Base-by-base conservation (phyloP, 345 rosid species). In the Melastoma malabathricum region DNA sequence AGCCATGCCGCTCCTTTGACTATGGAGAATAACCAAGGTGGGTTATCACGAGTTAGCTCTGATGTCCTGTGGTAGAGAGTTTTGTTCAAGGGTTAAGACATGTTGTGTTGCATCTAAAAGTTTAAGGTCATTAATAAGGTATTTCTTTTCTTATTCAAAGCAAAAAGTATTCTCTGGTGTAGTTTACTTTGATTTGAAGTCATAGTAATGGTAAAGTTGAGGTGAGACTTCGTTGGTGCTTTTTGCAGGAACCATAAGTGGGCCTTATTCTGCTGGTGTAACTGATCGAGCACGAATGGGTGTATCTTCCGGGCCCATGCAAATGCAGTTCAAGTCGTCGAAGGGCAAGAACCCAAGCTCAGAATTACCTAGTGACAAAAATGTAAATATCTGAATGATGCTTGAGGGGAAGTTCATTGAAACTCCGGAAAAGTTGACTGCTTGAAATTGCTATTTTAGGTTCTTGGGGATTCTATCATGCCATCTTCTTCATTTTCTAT, bases 21-120 rank as follows among this genome's bases (percentile, higher is more conserved):
- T 53, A 47, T 65, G 56, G 80, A 66, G 53, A 74, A 71, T 60
- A 78, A 60, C 66, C 89, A 72, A 64, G 98, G 98, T 90, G 60
- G 70, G 89, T 68, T 61, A 55, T 29, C 9, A 14, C 12, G 34
- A 6, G 18, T 19, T 15, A 23, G 5, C 4, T 29, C 44, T 44
- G 39, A 44, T 18, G n/a, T 6, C 44, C 50, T 9, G 15, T 46
- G 38, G 43, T 44, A 3, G 8, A 14, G 16, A 44, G 3, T 1
- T 34, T 15, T n/a, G 25, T 51, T 27, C 4, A 12, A n/a, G 48
- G 50, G 18, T 18, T 43, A 14, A 43, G 22, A 41, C 38, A 31
- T 31, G 4, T 31, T 31, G 38, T 9, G 10, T 31, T 31, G 38
- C 38, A 5, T 31, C 38, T 31, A 5, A 31, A 31, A 9, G 7